Base-by-base conservation (phyloP, 2,329 filamentous ascomycete genomes). In the Zasmidium cellare region DNA sequence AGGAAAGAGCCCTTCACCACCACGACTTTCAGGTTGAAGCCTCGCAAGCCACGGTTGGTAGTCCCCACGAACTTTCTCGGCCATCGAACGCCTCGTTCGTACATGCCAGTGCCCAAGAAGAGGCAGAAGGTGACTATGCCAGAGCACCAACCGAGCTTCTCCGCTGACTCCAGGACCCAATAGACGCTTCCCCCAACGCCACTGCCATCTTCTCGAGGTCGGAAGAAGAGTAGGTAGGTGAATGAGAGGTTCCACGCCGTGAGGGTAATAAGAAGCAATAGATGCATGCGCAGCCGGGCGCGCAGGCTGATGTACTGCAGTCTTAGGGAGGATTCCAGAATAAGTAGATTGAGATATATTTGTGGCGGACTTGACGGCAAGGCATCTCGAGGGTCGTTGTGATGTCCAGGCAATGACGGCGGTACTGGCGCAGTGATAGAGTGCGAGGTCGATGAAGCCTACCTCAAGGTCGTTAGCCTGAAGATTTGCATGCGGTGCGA, bases 321-420 rank as follows among this genome's bases (percentile, higher is more conserved):
- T 64, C 94, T 91, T 35, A 99, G 81, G 3, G 92, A 96, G 50
- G 91, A 92, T 75, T 99, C 94, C 75, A 99, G 90, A 69, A 99
- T 96, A 58, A 99, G 84, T 22, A 99, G 88, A 76, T 99, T 99
- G 69, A 99, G 87, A 78, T 99, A 99, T 71, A 99, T 97, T 80
- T 96, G 94, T 55, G 91, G 91, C 47, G 92, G 92, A 16, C 91
- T 91, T 71, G 90, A 93, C n/a, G 92, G 92, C 16, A 93, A 86
- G 61, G 88, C 86, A 67, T 87, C 87, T 62, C 93, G 84, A 24
- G 91, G 91, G 72, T 96, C 91, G 57, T 77, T 74, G 57, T 78
- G 73, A 79, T 73, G 61, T 18, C 55, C 49, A 18, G 51, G 16
- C 14, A 14, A 16, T 58, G 77, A 63, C 54, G 77, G 66, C 3